These are phyloP conservation scores for Russula dissimulans DNA, from an alignment of 768 basidiomycete genomes.

Conservation along the genomic window DNA sequence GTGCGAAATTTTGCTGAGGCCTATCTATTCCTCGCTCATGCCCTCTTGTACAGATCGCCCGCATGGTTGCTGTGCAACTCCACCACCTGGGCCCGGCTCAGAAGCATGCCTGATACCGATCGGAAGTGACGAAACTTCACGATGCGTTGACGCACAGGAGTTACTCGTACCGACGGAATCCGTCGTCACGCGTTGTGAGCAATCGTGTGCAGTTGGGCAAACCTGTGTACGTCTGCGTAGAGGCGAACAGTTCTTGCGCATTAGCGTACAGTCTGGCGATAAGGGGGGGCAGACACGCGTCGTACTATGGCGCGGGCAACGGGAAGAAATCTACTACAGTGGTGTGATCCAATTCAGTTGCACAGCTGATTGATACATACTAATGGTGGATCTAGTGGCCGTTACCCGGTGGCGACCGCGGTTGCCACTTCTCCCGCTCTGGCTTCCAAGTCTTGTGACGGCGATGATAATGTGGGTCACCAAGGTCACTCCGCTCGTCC, in stretches of 20 bases:
- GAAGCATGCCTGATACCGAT: slow-evolving; percentile 37
- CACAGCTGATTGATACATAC: neutral
- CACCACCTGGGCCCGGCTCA: slow-evolving; percentile 1
- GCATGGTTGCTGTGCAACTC: slow-evolving; percentile 19
- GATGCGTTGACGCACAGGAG: slow-evolving; percentile 50
- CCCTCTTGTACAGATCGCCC: slow-evolving; percentile 25
- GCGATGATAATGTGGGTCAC: slow-evolving; percentile 50
- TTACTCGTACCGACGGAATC: slow-evolving; percentile 30
- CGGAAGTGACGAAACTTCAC: slow-evolving; percentile 23
- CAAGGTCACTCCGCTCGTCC: neutral
- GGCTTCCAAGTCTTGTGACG: slow-evolving; percentile 31
- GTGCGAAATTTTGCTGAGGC: slow-evolving; percentile 24
- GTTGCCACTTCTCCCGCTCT: slow-evolving; percentile 29
- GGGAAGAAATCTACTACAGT: slow-evolving; percentile 54
- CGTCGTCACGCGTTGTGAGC: slow-evolving; percentile 34
- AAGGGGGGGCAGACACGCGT: slow-evolving; percentile 22
- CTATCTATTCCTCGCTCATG: neutral
- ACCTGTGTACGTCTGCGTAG: slow-evolving; percentile 45
- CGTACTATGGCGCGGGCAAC: slow-evolving; percentile 69
- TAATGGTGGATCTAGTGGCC: slow-evolving; percentile 34
- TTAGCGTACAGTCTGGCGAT: slow-evolving; percentile 33
- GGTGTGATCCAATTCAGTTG: slow-evolving; percentile 30
- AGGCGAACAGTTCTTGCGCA: slow-evolving; percentile 46
- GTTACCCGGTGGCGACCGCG: slow-evolving; percentile 43
- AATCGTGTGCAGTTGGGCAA: slow-evolving; percentile 31